phyloP scores from a whole-genome alignment of 495 filamentous ascomycete genomes.

The Neurospora intermedia region DNA sequence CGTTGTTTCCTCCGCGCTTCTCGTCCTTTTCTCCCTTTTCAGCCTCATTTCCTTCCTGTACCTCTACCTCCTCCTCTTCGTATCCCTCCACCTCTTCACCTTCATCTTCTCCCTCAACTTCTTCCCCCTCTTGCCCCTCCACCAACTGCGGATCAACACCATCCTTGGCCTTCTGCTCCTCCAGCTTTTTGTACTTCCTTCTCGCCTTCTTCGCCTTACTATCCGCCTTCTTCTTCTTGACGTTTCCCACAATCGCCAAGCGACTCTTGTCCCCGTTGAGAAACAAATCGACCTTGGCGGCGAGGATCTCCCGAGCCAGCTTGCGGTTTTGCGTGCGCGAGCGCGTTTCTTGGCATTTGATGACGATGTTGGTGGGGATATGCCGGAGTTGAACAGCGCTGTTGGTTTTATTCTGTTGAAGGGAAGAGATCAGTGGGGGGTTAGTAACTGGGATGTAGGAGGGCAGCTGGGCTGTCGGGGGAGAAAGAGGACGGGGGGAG shows the following conservation, averaged over 20 bases:
- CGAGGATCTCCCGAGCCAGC: slow-evolving; percentile 68
- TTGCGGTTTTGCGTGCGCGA: slow-evolving; percentile 82
- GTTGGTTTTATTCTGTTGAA: slow-evolving; percentile 78
- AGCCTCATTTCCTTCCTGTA: not conserved
- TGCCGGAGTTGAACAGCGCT: slow-evolving; percentile 93
- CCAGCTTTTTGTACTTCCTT: slow-evolving; percentile 39
- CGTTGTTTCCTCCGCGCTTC: not conserved
- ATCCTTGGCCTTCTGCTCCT: slow-evolving; percentile 23
- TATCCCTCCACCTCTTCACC: not conserved
- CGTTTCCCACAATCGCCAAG: slow-evolving; percentile 27
- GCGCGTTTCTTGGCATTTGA: slow-evolving; percentile 87
- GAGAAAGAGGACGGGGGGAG: not conserved
- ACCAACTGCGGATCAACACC: not conserved
- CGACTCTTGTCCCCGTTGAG: slow-evolving; percentile 35
- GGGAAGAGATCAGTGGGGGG: not conserved
- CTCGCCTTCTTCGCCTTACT: slow-evolving; percentile 40
- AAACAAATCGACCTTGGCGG: slow-evolving; percentile 61
- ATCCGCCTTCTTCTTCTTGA: slow-evolving; percentile 36
- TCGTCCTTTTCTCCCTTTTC: not conserved
- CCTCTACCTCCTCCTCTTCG: slow-evolving; percentile 8
- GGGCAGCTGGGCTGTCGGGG: not conserved
- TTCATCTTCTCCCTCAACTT: not conserved
- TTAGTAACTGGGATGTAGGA: not conserved
- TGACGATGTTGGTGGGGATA: slow-evolving; percentile 73
- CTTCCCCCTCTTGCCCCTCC: not conserved